Evolutionary conservation across 2,329 filamentous ascomycete genomes (phyloP).

Genomic region (Akanthomyces muscarius): DNA sequence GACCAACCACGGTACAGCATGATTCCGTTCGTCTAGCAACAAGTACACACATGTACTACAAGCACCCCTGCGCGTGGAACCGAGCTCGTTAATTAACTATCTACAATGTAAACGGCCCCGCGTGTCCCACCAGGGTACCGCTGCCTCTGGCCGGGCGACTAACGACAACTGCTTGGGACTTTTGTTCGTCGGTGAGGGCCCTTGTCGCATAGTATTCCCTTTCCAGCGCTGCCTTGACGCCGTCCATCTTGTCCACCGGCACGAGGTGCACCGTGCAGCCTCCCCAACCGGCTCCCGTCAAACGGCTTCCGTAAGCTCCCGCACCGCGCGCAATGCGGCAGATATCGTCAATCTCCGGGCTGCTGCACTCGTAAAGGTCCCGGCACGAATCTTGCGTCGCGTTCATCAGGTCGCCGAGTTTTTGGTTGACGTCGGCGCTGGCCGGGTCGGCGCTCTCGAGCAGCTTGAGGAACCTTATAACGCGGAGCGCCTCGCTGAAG

Average conservation of each 20-base stretch:
- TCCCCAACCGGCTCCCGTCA: slow-evolving; percentile 95
- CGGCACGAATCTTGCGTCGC: slow-evolving; percentile 84
- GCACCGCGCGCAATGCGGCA: slow-evolving; percentile 73
- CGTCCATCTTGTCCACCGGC: slow-evolving; percentile 73
- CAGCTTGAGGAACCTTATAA: slow-evolving; percentile 75
- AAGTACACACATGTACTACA: neutral
- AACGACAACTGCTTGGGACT: slow-evolving; percentile 77
- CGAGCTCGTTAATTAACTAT: neutral
- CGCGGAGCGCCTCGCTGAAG: slow-evolving; percentile 81
- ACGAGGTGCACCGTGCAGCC: slow-evolving; percentile 94
- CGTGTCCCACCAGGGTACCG: slow-evolving; percentile 28
- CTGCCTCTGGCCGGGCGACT: slow-evolving; percentile 80
- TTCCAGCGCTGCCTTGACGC: slow-evolving; percentile 72
- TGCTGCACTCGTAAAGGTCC: slow-evolving; percentile 86
- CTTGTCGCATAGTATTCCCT: slow-evolving; percentile 76
- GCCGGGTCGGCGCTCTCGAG: slow-evolving; percentile 52
- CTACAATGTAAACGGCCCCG: slow-evolving; percentile 30
- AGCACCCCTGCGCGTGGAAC: too few species aligned
- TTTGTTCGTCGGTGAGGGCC: slow-evolving; percentile 63
- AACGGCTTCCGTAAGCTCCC: slow-evolving; percentile 76
- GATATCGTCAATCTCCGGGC: slow-evolving; percentile 84
- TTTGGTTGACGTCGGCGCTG: slow-evolving; percentile 54
- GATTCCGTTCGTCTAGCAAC: too few species aligned
- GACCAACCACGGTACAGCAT: too few species aligned
- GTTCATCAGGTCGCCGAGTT: slow-evolving; percentile 81